Conservation (phyloP, 2,329 filamentous ascomycete genomes). For the Cryphonectria radicalis region DNA sequence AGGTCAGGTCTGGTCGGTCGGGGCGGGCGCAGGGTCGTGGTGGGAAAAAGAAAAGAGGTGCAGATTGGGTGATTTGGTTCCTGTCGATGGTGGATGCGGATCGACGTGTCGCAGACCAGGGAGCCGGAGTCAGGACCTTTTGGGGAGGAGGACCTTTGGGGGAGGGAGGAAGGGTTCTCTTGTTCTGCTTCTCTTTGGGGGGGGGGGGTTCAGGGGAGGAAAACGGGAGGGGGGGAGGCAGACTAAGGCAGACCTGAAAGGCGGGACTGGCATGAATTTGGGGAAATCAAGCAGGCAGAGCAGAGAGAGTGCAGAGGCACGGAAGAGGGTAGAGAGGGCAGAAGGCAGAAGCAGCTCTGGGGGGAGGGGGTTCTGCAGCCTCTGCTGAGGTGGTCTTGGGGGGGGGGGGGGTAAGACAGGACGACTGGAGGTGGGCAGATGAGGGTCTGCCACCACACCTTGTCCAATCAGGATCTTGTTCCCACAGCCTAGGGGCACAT, state of each 20-base stretch:
- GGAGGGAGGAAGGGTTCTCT: not conserved
- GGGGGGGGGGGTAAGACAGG: not conserved
- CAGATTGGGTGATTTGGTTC: constrained; percentile 13
- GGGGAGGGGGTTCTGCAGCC: not conserved
- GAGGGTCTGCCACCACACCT: not conserved
- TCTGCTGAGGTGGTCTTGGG: not conserved
- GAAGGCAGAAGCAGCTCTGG: not conserved
- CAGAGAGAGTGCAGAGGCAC: not conserved
- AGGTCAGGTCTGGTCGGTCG: not conserved
- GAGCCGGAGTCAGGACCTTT: not conserved
- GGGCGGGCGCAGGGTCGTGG: constrained; percentile 2
- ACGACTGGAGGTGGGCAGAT: not conserved
- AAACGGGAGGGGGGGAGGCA: not conserved
- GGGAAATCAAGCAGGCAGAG: not conserved
- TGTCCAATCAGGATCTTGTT: not conserved
- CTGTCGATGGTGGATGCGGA: constrained; percentile 17
- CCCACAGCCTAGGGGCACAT: not conserved
- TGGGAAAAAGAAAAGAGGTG: constrained; percentile 9
- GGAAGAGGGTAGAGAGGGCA: not conserved
- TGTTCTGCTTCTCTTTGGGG: not conserved
- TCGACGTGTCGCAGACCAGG: constrained; percentile 17
- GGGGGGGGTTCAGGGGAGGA: not conserved
- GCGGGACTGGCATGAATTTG: not conserved
- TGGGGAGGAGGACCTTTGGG: too few species aligned
- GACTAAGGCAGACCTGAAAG: not conserved